Percentiles rank a stretch among this genome's conserved stretches.
Conservation (phyloP, 2,329 filamentous ascomycete species). For the Pyricularia pennisetigena region DNA sequence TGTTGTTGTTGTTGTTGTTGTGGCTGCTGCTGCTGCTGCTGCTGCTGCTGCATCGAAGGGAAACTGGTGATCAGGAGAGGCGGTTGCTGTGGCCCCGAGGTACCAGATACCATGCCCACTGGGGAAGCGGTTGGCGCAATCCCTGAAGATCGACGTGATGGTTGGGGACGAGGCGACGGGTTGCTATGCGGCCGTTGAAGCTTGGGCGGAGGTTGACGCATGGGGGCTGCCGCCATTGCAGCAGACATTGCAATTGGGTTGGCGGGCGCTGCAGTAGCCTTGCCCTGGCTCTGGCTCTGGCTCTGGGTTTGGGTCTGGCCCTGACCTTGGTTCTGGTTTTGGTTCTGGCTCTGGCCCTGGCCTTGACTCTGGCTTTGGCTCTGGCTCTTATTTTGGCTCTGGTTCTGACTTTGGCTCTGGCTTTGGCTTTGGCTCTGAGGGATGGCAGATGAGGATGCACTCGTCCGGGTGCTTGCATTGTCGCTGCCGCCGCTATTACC, state of each 20-base stretch:
- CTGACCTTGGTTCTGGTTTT: too few relatives aligned
- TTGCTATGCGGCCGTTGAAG: conserved; percentile 11
- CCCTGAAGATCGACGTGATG: background rate
- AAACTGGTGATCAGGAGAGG: conserved; percentile 4
- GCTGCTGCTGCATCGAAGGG: conserved; percentile 4
- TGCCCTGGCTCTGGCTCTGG: too few relatives aligned
- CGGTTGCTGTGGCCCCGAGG: background rate
- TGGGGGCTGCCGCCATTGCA: conserved; percentile 7
- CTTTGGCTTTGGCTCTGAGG: background rate
- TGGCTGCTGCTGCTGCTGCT: background rate
- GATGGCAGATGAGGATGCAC: background rate
- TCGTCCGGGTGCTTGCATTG: background rate
- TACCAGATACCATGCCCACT: background rate
- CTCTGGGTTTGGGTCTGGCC: too few relatives aligned
- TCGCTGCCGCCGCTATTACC: too few relatives aligned
- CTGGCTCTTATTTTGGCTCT: background rate
- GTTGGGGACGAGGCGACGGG: background rate
- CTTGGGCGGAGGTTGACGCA: conserved; percentile 16
- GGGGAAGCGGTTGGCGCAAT: background rate
- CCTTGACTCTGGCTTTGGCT: too few relatives aligned
- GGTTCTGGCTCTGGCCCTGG: background rate
- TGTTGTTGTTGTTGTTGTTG: conserved; percentile 2
- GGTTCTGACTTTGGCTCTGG: too few relatives aligned
- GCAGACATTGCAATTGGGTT: background rate
- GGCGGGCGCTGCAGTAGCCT: background rate